Evolutionary conservation across 441 rosid genomes (phyloP).

Genomic region (Sinapis alba): DNA sequence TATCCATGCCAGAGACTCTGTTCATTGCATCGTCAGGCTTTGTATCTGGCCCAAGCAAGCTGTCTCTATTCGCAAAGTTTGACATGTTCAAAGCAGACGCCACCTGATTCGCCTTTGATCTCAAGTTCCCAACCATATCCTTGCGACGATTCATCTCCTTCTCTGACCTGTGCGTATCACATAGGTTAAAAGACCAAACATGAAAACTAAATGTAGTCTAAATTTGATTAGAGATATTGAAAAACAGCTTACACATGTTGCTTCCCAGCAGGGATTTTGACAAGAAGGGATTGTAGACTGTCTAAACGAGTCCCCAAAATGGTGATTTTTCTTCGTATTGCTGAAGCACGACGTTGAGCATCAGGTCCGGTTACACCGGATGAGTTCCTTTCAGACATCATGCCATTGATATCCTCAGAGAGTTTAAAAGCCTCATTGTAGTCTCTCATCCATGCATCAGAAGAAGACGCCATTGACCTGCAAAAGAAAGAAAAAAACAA

Average conservation of each 20-base stretch:
- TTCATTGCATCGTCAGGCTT: constrained; percentile 66
- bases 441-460: constrained; percentile 90
- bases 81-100: constrained; percentile 90
- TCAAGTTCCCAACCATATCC: constrained; percentile 79
- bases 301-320: constrained; percentile 87
- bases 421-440: constrained; percentile 75
- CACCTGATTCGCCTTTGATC: constrained; percentile 78
- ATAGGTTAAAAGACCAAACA: neutral
- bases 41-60: constrained; percentile 84
- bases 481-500: neutral
- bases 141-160: constrained; percentile 96
- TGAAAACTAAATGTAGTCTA: neutral
- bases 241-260: constrained; percentile 64
- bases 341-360: constrained; percentile 83
- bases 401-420: constrained; percentile 80
- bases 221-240: too few species aligned
- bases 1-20: constrained; percentile 78
- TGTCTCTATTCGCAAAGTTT: constrained; percentile 84
- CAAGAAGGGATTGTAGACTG: constrained; percentile 71
- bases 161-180: constrained; percentile 63
- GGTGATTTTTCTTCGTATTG: constrained; percentile 85
- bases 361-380: constrained; percentile 73
- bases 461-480: constrained; percentile 71
- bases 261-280: constrained; percentile 79
- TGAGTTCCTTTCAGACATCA: constrained; percentile 74